Base-by-base conservation (phyloP, 805 yeast genomes). In the Wickerhamomyces sydowiorum region DNA sequence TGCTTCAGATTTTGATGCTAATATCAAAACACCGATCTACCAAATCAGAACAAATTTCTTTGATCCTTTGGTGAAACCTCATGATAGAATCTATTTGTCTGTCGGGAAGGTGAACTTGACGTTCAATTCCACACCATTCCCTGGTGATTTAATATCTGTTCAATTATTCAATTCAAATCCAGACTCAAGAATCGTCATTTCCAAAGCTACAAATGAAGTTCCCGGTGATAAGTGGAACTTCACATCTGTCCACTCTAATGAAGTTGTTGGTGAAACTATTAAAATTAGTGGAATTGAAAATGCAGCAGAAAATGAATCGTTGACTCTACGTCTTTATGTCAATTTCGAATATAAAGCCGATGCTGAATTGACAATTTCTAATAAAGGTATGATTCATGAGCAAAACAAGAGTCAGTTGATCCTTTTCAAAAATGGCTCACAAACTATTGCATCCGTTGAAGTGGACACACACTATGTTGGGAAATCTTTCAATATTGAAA, bases 181-280 rank as follows among this genome's bases (percentile, higher is more conserved):
- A 5, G 74, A 75, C 37, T 69, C 75, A 21, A 51, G 62, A 35
- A 65, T 82, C 27, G 61, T 67, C 5, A 83, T 86, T 56, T 73
- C 80, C n/a, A 80, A 79, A 54, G 87, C 85, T 12, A 73, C 86
- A 0, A 82, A 82, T 60, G 86, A 79, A 53, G 57, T 60, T 14
- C 71, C 70, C 9, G 60, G 64, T 32, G 58, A 66, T 21, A 47
- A 60, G 7, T 87, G 95, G 95, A 78, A 76, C 41, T 85, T 88
- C 52, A 73, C 85, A 9, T 79, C 91, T 2, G 86, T 84, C 12
- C 69, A 72, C 49, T 78, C 87, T 1, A 81, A 76, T 32, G 96
- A 88, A 62, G 67, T 70, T 13, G 67, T 87, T 43, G 85, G 90
- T 28, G 96, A 87, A 58, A 68, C 75, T 28, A 73, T 88, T 36